These are phyloP conservation scores for Apiotrichum montevideense DNA, from an alignment of 1,284 basidiomycete genomes.

Conservation along the genomic window DNA sequence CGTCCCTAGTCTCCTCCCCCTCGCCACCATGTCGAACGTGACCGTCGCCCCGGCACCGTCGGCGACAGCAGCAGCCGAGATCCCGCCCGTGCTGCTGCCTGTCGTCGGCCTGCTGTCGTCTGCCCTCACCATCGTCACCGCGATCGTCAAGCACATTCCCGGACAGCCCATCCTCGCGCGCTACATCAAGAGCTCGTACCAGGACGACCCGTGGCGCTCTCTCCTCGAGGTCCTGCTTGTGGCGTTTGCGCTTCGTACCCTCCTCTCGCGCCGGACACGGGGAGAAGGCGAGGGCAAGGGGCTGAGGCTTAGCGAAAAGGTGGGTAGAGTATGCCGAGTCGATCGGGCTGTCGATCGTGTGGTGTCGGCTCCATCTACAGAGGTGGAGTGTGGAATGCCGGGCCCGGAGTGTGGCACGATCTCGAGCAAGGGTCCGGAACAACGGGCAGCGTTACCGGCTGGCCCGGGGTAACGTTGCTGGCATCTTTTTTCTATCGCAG, in stretches of 20 bases:
- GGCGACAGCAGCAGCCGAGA: constrained; percentile 21
- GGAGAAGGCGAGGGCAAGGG: constrained; percentile 64
- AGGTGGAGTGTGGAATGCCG: no score
- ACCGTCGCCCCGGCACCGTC: neutral
- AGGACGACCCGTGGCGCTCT: constrained; percentile 85
- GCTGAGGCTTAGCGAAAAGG: constrained; percentile 84
- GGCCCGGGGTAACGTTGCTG: no score
- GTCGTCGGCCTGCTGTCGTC: constrained; percentile 32
- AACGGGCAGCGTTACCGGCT: no score
- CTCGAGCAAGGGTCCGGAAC: no score
- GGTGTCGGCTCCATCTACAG: no score
- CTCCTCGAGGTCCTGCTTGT: constrained; percentile 84
- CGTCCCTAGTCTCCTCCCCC: neutral
- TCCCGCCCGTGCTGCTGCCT: constrained; percentile 38
- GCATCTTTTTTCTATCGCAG: no score
- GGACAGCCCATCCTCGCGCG: constrained; percentile 84
- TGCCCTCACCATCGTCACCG: constrained; percentile 21
- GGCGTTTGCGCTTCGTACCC: constrained; percentile 80
- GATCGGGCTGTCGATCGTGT: no score
- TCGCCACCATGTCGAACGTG: constrained; percentile 1
- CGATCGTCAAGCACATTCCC: constrained; percentile 55
- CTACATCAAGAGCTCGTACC: constrained; percentile 76
- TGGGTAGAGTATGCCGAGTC: constrained; percentile 38
- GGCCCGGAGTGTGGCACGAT: no score
- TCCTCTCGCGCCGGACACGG: constrained; percentile 81